These are phyloP conservation scores for Eucalyptus lansdowneana DNA, from an alignment of 345 rosid species.

Conservation along the genomic window DNA sequence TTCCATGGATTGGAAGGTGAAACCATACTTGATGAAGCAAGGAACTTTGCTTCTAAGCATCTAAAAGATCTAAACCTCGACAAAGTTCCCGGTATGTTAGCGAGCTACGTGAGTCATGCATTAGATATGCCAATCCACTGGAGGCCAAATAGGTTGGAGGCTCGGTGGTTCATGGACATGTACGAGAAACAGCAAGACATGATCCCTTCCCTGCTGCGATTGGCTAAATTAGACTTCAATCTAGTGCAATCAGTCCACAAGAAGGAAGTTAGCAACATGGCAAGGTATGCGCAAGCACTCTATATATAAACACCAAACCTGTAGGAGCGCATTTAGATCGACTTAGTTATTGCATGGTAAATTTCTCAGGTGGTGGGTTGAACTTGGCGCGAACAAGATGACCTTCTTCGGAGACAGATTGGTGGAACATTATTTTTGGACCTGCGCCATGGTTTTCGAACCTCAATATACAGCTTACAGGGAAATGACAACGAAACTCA, in stretches of 20 bases:
- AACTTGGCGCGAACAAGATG: too few species aligned
- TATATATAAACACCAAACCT: neutral
- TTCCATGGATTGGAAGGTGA: neutral
- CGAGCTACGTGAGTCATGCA: neutral
- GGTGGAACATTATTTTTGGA: too few species aligned
- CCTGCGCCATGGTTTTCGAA: too few species aligned
- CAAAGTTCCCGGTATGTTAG: neutral
- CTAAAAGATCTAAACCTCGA: neutral
- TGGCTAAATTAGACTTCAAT: conserved; percentile 7
- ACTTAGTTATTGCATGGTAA: too few species aligned
- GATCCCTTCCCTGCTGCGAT: neutral
- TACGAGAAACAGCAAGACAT: neutral
- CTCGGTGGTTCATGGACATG: neutral
- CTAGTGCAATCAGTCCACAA: neutral
- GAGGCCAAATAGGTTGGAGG: neutral
- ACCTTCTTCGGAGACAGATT: too few species aligned
- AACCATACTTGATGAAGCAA: neutral
- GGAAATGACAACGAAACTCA: too few species aligned
- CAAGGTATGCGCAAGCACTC: neutral
- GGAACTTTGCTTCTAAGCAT: neutral
- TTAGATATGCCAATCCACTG: conserved; percentile 3
- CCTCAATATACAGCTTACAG: too few species aligned
- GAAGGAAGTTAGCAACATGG: neutral
- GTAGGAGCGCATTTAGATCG: neutral
- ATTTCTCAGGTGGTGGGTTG: too few species aligned